Percentiles rank a stretch among this genome's conserved stretches.
Evolutionary conservation across 116 monocot species (phyloP).

Genomic region (Iris pallida): DNA sequence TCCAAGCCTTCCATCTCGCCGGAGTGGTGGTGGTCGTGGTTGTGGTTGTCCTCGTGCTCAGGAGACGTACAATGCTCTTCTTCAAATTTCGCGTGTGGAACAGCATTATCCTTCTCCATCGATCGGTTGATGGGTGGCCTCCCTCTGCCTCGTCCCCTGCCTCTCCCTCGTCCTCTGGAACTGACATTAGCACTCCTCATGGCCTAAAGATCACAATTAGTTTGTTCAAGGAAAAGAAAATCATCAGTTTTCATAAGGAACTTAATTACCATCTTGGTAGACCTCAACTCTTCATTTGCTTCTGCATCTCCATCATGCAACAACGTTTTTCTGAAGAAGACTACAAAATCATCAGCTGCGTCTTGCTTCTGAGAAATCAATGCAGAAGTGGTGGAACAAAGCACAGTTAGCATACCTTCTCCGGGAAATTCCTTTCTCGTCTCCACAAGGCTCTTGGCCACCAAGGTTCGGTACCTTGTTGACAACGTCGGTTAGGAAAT

Average conservation of each 20-base stretch:
- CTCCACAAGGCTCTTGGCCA: constrained; percentile 58
- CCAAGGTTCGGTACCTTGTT: constrained; percentile 89
- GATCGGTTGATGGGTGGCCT: constrained; percentile 49
- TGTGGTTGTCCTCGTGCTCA: constrained; percentile 30
- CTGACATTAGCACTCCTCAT: constrained; percentile 36
- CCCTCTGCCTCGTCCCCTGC: constrained; percentile 85
- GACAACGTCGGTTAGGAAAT: constrained; percentile 91
- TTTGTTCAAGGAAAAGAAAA: not conserved
- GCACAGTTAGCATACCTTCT: constrained; percentile 45
- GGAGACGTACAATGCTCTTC: constrained; percentile 53
- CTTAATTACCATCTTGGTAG: constrained; percentile 55
- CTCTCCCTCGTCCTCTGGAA: constrained; percentile 74
- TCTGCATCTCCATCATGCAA: constrained; percentile 37
- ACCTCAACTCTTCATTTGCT: constrained; percentile 47
- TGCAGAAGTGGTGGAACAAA: not conserved
- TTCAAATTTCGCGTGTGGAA: constrained; percentile 44
- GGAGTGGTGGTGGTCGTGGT: constrained; percentile 5
- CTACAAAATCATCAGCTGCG: constrained; percentile 4
- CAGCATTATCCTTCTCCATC: constrained; percentile 13
- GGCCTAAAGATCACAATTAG: constrained; percentile 25
- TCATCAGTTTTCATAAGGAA: not conserved
- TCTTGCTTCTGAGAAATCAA: not conserved
- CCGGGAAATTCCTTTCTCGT: constrained; percentile 67
- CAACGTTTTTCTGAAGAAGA: constrained; percentile 54
- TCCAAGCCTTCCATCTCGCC: constrained; percentile 19